A percentile compares a stretch with the other conserved stretches of the same genome.
phyloP scores from a whole-genome alignment of 345 rosid species.

The Cardamine occulta region DNA sequence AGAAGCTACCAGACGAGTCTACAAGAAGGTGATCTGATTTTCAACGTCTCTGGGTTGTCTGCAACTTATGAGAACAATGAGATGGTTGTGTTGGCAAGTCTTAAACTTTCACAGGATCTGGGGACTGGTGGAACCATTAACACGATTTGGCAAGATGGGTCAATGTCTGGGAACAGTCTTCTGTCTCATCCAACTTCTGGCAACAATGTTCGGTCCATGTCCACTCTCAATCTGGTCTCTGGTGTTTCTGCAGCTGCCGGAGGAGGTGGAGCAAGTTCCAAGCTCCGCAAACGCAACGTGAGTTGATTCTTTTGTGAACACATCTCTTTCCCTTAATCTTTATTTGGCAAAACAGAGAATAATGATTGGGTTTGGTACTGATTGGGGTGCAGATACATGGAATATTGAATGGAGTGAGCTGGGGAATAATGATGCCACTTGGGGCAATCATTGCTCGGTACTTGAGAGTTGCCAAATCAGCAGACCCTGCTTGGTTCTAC shows the following conservation, averaged over 20 bases:
- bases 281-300: slow-evolving; percentile 61
- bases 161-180: slow-evolving; percentile 53
- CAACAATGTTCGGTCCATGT: slow-evolving; percentile 59
- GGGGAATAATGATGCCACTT: slow-evolving; percentile 87
- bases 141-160: slow-evolving; percentile 89
- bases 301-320: slow-evolving; percentile 50
- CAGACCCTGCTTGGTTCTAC: slow-evolving; percentile 90
- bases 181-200: slow-evolving; percentile 57
- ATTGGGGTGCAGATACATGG: slow-evolving; percentile 71
- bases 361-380: slow-evolving; percentile 21
- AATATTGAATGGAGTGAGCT: slow-evolving; percentile 73
- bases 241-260: slow-evolving; percentile 52
- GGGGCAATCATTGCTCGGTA: slow-evolving; percentile 82
- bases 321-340: slow-evolving; percentile 48
- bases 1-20: slow-evolving; percentile 54
- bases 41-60: slow-evolving; percentile 61
- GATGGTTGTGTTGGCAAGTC: slow-evolving; percentile 70
- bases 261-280: slow-evolving; percentile 50
- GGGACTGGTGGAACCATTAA: slow-evolving; percentile 52
- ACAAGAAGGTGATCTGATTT: slow-evolving; percentile 62
- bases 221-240: slow-evolving; percentile 65
- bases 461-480: slow-evolving; percentile 73
- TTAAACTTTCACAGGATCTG: slow-evolving; percentile 44
- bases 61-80: slow-evolving; percentile 62
- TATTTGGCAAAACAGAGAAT: slow-evolving; percentile 33